These are phyloP conservation scores for Psilocybe tampanensis DNA, from an alignment of 768 basidiomycete genomes.

Conservation along the genomic window DNA sequence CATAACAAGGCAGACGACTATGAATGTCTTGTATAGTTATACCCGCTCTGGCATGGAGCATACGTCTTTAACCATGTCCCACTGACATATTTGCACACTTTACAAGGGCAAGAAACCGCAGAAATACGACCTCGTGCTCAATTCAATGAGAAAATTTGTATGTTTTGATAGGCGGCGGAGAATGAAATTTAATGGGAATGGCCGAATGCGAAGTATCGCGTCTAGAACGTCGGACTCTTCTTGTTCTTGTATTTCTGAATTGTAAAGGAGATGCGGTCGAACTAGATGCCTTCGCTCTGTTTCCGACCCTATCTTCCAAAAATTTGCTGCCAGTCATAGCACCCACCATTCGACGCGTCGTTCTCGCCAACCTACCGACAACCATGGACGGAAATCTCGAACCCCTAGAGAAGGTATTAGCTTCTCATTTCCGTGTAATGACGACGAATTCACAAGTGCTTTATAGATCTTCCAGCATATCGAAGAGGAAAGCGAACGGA, in stretches of 20 bases:
- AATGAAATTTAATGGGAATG: background rate
- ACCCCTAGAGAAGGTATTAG: constrained; percentile 32
- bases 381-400: constrained; percentile 28
- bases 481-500: constrained; percentile 57
- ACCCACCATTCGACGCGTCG: background rate
- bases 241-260: background rate
- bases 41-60: too few species aligned
- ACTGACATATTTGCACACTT: too few species aligned
- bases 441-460: background rate
- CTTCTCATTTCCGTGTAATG: background rate
- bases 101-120: too few species aligned
- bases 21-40: too few species aligned
- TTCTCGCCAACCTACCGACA: background rate
- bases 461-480: constrained; percentile 58
- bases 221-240: background rate
- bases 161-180: constrained; percentile 1
- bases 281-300: background rate
- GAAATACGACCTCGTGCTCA: too few species aligned
- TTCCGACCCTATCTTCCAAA: background rate
- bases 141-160: background rate
- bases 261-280: background rate
- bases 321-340: background rate
- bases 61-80: too few species aligned
- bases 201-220: background rate
- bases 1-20: too few species aligned